Evolutionary conservation across 768 basidiomycete genomes (phyloP), one percentile per base, ranked within the genome.

Genomic region (Mrakia hoshinonis): DNA sequence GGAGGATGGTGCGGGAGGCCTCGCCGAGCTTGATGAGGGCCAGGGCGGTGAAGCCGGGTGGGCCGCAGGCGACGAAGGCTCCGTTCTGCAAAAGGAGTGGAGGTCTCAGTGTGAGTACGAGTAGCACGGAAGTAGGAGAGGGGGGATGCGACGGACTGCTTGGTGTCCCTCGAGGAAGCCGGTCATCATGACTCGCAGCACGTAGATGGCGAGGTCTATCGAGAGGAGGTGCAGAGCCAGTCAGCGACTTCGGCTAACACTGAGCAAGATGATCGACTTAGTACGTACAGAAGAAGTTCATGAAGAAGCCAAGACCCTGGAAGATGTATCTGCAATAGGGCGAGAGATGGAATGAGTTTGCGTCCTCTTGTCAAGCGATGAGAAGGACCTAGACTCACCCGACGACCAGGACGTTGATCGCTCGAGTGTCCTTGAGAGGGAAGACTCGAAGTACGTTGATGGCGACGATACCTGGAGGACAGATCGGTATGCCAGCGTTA

Each of bases 81-180:
- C 64, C 64, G 49, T 66, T 66, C 1, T n/a, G n/a, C n/a, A n/a
- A n/a, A n/a, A n/a, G n/a, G n/a, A n/a, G n/a, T n/a, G n/a, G n/a
- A n/a, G n/a, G n/a, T n/a, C n/a, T n/a, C n/a, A n/a, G n/a, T n/a
- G n/a, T n/a, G n/a, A n/a, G n/a, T n/a, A n/a, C n/a, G n/a, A n/a
- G n/a, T n/a, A n/a, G n/a, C n/a, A n/a, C n/a, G n/a, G n/a, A n/a
- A n/a, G n/a, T n/a, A n/a, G n/a, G n/a, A n/a, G n/a, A n/a, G n/a
- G n/a, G n/a, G n/a, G n/a, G n/a, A n/a, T n/a, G n/a, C n/a, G n/a
- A n/a, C n/a, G n/a, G n/a, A n/a, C n/a, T n/a, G 64, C 64, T 52
- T 66, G 64, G 34, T 66, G 64, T 6, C 64, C 64, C 38, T 66
- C 64, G 31, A 66, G 15, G 47, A 66, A 66, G 6, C 64, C 64